phyloP scores from a whole-genome alignment of 1,284 basidiomycete species.

The Afroboletus lepidellus region DNA sequence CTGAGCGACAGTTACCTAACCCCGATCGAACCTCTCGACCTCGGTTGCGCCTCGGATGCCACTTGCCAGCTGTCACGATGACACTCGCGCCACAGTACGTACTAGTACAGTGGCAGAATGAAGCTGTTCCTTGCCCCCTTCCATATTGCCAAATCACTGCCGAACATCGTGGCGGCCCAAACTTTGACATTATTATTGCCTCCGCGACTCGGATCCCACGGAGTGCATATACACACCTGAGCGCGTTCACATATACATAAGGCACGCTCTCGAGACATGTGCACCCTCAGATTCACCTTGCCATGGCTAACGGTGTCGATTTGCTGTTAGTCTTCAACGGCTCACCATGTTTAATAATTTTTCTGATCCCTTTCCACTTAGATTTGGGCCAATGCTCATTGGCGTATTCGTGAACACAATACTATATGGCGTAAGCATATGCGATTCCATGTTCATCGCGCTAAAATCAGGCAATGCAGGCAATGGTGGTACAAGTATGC shows the following conservation, averaged over 20 bases:
- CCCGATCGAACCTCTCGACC: too few species aligned
- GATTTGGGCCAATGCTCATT: conserved; percentile 39
- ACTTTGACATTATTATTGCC: too few species aligned
- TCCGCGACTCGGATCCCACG: too few species aligned
- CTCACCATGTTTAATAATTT: background rate
- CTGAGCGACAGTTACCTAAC: too few species aligned
- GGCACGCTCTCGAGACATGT: background rate
- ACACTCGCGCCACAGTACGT: too few species aligned
- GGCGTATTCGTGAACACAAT: conserved; percentile 47
- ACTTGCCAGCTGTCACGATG: too few species aligned
- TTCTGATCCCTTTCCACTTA: background rate
- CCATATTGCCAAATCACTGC: background rate
- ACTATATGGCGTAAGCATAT: conserved; percentile 42
- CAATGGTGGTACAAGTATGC: conserved; percentile 10
- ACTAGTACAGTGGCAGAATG: too few species aligned
- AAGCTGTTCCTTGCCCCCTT: background rate
- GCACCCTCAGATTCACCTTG: background rate
- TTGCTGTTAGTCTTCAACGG: background rate
- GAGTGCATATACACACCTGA: background rate
- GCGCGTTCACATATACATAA: background rate
- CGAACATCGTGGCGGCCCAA: background rate
- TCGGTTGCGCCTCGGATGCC: too few species aligned
- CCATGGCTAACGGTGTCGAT: background rate
- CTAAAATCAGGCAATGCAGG: conserved; percentile 7
- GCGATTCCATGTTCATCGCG: background rate